Conservation (phyloP, 2,329 filamentous ascomycete species). For the Parafenestella ontariensis region DNA sequence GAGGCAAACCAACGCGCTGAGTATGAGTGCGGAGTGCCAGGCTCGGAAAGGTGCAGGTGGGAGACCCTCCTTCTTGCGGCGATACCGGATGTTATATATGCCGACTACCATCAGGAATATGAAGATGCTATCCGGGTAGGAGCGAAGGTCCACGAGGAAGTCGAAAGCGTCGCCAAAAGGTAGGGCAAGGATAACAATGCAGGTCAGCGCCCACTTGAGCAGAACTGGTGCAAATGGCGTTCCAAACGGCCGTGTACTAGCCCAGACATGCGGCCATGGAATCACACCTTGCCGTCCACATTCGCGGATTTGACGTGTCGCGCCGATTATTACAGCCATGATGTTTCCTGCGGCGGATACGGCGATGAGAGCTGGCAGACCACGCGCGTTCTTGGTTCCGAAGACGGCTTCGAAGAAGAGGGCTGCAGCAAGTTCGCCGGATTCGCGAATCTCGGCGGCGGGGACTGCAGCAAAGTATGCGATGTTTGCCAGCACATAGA, state of each 20-base stretch:
- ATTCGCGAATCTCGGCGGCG: conserved; percentile 59
- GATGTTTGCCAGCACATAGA: conserved; percentile 36
- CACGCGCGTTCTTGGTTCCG: conserved; percentile 61
- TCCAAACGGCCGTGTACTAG: conserved; percentile 67
- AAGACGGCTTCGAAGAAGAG: conserved; percentile 68
- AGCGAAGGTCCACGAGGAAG: conserved; percentile 59
- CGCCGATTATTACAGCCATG: conserved; percentile 40
- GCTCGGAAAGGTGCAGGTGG: conserved; percentile 29
- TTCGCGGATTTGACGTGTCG: conserved; percentile 38
- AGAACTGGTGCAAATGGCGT: conserved; percentile 67
- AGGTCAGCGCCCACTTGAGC: conserved; percentile 36
- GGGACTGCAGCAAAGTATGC: conserved; percentile 38
- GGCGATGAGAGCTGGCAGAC: conserved; percentile 57
- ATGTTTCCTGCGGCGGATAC: conserved; percentile 38
- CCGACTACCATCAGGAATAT: conserved; percentile 36
- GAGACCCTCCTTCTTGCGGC: conserved; percentile 33
- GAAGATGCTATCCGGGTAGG: conserved; percentile 36
- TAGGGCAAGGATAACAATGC: conserved; percentile 48
- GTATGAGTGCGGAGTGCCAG: conserved; percentile 33
- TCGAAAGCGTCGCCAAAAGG: conserved; percentile 71
- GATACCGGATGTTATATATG: conserved; percentile 34
- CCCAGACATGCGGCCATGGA: conserved; percentile 61
- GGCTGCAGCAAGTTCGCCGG: conserved; percentile 62
- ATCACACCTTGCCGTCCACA: conserved; percentile 38
- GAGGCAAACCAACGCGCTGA: conserved; percentile 32